Percentiles rank a stretch among this genome's conserved stretches.
Evolutionary conservation across 2,329 filamentous ascomycete species (phyloP).

Genomic region (Calonectria pseudoreteaudii): DNA sequence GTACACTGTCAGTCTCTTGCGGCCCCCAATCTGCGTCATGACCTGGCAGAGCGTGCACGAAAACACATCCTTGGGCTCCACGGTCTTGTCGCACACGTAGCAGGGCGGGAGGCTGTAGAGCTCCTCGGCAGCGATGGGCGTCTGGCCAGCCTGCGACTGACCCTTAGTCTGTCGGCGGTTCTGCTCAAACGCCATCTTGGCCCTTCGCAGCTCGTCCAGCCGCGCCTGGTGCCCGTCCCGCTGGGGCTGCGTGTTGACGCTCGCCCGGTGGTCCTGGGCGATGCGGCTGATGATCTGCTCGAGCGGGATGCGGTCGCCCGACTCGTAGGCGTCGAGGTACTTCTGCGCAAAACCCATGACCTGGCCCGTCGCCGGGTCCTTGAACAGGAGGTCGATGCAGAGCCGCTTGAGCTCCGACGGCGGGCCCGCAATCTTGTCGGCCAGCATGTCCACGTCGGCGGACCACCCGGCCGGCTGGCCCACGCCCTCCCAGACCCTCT

Average conservation of each 20-base stretch:
- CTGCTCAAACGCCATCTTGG: constrained; percentile 62
- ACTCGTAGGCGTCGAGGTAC: constrained; percentile 54
- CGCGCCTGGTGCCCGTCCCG: constrained; percentile 53
- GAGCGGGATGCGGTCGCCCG: constrained; percentile 42
- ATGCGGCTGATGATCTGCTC: constrained; percentile 51
- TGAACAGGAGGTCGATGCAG: constrained; percentile 57
- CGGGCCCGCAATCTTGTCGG: constrained; percentile 47
- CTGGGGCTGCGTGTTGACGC: constrained; percentile 46
- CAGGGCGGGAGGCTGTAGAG: constrained; percentile 55
- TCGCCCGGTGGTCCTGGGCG: constrained; percentile 46
- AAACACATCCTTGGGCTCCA: constrained; percentile 51
- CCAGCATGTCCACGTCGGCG: constrained; percentile 48
- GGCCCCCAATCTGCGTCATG: constrained; percentile 52
- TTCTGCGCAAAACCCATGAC: constrained; percentile 48
- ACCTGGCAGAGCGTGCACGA: constrained; percentile 60
- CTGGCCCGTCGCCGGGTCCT: constrained; percentile 48
- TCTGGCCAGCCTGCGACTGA: constrained; percentile 46
- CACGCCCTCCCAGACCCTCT: constrained; percentile 51
- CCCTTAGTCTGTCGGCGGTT: constrained; percentile 53
- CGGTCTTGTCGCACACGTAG: constrained; percentile 50
- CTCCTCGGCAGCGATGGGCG: constrained; percentile 44
- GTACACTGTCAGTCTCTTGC: constrained; percentile 54
- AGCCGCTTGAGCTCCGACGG: constrained; percentile 50
- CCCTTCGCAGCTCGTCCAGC: constrained; percentile 60
- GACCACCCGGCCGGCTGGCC: constrained; percentile 50